These are phyloP conservation scores for Typha latifolia DNA, from an alignment of 176 grass and related monocot species.

Conservation along the genomic window DNA sequence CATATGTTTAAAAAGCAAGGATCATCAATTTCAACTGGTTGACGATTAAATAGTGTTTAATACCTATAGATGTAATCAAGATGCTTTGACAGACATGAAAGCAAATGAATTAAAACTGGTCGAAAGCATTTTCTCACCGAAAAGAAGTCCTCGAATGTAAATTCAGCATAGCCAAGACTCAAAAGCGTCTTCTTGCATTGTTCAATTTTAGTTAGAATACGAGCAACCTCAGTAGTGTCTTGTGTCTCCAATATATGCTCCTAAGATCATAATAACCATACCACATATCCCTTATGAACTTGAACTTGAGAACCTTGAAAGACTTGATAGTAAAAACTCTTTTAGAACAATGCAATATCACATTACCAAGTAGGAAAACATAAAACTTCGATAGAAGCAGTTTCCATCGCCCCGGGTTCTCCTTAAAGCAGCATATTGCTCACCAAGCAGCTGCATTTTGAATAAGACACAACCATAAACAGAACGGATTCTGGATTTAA, in stretches of 20 bases:
- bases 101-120: neutral
- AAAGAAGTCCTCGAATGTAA: slow-evolving; percentile 98
- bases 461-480: slow-evolving; percentile 25
- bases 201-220: slow-evolving; percentile 69
- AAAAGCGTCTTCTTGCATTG: slow-evolving; percentile 55
- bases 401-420: slow-evolving; percentile 93
- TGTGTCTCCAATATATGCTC: slow-evolving; percentile 90
- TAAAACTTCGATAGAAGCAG: slow-evolving; percentile 98
- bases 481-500: slow-evolving; percentile 13
- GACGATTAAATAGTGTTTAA: no score
- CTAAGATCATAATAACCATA: slow-evolving; percentile 34
- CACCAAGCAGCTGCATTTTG: slow-evolving; percentile 62
- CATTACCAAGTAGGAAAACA: slow-evolving; percentile 96
- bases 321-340: neutral
- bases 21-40: no score
- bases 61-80: neutral
- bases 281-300: slow-evolving; percentile 11
- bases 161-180: slow-evolving; percentile 79
- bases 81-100: neutral
- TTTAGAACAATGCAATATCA: neutral
- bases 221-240: slow-evolving; percentile 73
- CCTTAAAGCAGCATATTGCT: slow-evolving; percentile 91
- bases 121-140: slow-evolving; percentile 41
- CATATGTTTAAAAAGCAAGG: no score
- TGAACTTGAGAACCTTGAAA: neutral